Evolutionary conservation across 495 filamentous ascomycete genomes (phyloP).

Genomic region (Tuber indicum): DNA sequence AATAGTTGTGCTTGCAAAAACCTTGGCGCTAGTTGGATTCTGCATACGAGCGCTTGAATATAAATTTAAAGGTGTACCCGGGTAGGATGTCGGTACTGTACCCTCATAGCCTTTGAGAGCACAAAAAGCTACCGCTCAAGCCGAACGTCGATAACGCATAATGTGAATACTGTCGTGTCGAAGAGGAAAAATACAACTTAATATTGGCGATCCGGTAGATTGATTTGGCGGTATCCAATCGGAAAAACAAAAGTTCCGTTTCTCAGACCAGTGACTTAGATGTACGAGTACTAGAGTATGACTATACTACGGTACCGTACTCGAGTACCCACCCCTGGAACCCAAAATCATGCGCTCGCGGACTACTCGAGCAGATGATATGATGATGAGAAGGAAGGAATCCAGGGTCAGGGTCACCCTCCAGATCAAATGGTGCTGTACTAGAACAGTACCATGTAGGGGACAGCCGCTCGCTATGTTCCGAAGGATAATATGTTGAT

Average conservation of each 20-base stretch:
- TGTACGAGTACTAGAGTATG: no score
- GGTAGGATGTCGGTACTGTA: neutral
- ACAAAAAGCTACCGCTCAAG: neutral
- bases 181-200: neutral
- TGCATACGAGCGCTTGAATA: neutral
- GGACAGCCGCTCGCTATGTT: neutral
- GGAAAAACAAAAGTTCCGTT: neutral
- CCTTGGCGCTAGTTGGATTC: neutral
- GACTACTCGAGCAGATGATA: neutral
- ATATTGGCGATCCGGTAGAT: neutral
- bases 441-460: neutral
- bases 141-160: neutral
- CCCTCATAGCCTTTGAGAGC: neutral
- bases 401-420: neutral
- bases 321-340: no score
- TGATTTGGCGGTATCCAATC: neutral
- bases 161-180: neutral
- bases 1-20: neutral
- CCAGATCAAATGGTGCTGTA: neutral
- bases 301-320: no score
- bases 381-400: neutral
- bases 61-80: neutral
- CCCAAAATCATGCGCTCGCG: neutral
- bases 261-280: neutral
- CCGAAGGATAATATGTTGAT: neutral